These are phyloP conservation scores for Geranium incanum DNA, from an alignment of 441 rosid species.

Conservation along the genomic window DNA sequence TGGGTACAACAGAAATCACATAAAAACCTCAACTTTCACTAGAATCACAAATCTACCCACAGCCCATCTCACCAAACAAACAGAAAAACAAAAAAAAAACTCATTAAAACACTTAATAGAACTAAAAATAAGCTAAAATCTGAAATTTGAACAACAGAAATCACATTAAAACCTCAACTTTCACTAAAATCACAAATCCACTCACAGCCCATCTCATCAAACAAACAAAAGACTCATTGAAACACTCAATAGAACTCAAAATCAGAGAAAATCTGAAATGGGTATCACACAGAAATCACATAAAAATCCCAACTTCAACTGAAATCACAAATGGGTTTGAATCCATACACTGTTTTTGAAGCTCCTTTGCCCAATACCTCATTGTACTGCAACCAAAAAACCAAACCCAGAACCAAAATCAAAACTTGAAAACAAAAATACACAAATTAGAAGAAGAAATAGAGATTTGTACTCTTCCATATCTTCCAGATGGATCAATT, in stretches of 20 bases:
- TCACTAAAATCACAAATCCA: slow-evolving; percentile 18
- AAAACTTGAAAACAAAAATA: slow-evolving; percentile 12
- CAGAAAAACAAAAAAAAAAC: too few species aligned
- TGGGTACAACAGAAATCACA: too few species aligned
- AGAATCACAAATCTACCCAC: too few species aligned
- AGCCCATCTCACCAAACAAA: too few species aligned
- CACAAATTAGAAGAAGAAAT: slow-evolving; percentile 3
- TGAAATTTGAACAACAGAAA: too few species aligned
- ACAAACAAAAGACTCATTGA: too few species aligned
- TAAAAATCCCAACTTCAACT: slow-evolving; percentile 2
- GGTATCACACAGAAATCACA: not conserved
- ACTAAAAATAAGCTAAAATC: too few species aligned
- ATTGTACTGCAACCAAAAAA: slow-evolving; percentile 51
- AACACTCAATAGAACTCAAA: not conserved
- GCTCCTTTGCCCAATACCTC: slow-evolving; percentile 93
- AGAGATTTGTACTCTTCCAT: slow-evolving; percentile 62
- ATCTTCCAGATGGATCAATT: slow-evolving; percentile 99
- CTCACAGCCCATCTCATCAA: not conserved
- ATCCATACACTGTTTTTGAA: slow-evolving; percentile 81
- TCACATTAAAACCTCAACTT: too few species aligned
- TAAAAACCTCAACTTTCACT: too few species aligned
- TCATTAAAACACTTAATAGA: too few species aligned
- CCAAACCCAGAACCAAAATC: slow-evolving; percentile 20
- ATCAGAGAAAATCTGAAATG: slow-evolving; percentile 9
- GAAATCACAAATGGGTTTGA: slow-evolving; percentile 24